Conservation (phyloP, 495 filamentous ascomycete species). For the Cladorrhinum samala region DNA sequence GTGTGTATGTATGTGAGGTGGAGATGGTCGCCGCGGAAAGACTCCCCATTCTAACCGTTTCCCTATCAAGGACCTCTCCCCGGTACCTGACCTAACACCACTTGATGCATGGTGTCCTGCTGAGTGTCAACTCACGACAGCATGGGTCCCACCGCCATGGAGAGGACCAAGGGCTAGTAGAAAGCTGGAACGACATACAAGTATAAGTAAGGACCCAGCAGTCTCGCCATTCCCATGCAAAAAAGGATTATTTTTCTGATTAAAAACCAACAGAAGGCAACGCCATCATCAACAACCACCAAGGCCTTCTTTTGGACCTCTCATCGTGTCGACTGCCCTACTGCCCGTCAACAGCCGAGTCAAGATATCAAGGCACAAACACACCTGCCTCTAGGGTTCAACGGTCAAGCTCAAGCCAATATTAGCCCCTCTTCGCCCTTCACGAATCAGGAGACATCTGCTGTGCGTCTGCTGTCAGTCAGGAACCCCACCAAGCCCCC, state of each 20-base stretch:
- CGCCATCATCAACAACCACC: constrained; percentile 3
- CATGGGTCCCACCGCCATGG: constrained; percentile 3
- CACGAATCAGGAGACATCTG: too few relatives aligned
- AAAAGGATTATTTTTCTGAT: not conserved
- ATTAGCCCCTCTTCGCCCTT: too few relatives aligned
- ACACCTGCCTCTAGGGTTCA: too few relatives aligned
- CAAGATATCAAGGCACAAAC: too few relatives aligned
- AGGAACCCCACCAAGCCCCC: too few relatives aligned
- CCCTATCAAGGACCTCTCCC: not conserved
- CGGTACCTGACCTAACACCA: constrained; percentile 13
- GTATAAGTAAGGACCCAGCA: constrained; percentile 19
- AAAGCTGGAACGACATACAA: constrained; percentile 3
- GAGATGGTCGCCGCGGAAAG: not conserved
- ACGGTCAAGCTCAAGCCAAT: too few relatives aligned
- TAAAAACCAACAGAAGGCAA: not conserved
- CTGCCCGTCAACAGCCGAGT: too few relatives aligned
- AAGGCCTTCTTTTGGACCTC: too few relatives aligned
- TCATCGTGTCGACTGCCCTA: too few relatives aligned
- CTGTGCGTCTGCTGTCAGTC: too few relatives aligned
- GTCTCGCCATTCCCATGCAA: constrained; percentile 6
- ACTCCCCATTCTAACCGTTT: not conserved
- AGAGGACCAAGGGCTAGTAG: constrained; percentile 2
- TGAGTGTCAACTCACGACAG: not conserved
- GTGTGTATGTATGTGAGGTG: too few relatives aligned
- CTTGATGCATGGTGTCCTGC: constrained; percentile 14